Evolutionary conservation across 768 basidiomycete species (phyloP).

Genomic region (Boletellus emodensis): DNA sequence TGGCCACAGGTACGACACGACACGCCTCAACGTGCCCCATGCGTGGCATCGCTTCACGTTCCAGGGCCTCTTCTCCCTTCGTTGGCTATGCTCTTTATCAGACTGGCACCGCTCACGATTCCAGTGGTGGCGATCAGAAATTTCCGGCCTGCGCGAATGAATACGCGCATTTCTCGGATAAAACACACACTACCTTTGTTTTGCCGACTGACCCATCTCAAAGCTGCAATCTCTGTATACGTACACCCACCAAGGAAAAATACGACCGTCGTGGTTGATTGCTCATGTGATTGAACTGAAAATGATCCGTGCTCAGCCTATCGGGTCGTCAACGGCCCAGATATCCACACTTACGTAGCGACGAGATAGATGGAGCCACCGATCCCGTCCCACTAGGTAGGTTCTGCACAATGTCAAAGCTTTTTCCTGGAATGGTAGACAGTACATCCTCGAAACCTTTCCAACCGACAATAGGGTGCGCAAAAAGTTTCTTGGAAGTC

Average conservation of each 20-base stretch:
- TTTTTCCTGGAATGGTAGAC: conserved; percentile 76
- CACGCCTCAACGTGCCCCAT: conserved; percentile 1
- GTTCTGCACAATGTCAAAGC: conserved; percentile 70
- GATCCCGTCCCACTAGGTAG: conserved; percentile 27
- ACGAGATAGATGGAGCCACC: conserved; percentile 25
- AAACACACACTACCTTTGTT: conserved; percentile 57
- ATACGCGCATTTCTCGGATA: neutral
- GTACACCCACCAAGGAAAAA: conserved; percentile 98
- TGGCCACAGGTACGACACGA: neutral
- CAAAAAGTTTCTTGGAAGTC: conserved; percentile 57
- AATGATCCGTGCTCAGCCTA: neutral
- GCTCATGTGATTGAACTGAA: conserved; percentile 50
- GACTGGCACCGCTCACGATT: conserved; percentile 74
- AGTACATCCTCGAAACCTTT: conserved; percentile 95
- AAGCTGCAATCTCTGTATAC: conserved; percentile 92
- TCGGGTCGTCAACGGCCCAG: neutral
- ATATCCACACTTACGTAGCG: conserved; percentile 32
- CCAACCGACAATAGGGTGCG: conserved; percentile 94
- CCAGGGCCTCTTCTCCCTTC: conserved; percentile 24
- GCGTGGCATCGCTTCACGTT: conserved; percentile 33
- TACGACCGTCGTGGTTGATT: conserved; percentile 79
- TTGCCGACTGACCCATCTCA: conserved; percentile 88
- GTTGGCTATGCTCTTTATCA: conserved; percentile 66
- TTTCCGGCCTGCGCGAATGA: conserved; percentile 58
- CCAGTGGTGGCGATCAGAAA: conserved; percentile 91